Conservation (phyloP, 2,329 filamentous ascomycete species). For the Leptographium radiaticola region DNA sequence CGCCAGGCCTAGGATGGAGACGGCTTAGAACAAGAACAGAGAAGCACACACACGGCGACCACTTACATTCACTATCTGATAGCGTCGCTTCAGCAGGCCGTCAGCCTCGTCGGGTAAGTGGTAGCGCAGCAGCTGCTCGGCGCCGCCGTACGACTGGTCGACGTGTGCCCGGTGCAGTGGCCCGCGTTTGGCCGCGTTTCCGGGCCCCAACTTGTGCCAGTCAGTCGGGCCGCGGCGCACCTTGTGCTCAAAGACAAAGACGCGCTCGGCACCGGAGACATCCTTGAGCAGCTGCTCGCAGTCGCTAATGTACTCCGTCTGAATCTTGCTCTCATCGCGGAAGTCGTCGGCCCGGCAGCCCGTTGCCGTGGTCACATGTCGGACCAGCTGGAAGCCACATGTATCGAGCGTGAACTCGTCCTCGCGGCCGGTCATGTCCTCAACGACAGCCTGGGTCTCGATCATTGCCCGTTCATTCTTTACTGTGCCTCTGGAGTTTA, state of each 20-base stretch:
- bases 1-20: conserved; percentile 26
- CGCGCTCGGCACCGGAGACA: conserved; percentile 35
- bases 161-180: conserved; percentile 35
- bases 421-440: conserved; percentile 38
- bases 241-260: conserved; percentile 56
- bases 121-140: conserved; percentile 12
- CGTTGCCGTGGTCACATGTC: conserved; percentile 24
- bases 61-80: conserved; percentile 13
- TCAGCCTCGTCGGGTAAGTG: conserved; percentile 11
- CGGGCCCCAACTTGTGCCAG: conserved; percentile 55
- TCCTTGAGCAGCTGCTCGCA: conserved; percentile 36
- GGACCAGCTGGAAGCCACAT: conserved; percentile 39
- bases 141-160: conserved; percentile 23
- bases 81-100: conserved; percentile 7
- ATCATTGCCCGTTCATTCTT: conserved; percentile 18
- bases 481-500: conserved; percentile 5
- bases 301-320: conserved; percentile 45
- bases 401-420: conserved; percentile 48
- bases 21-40: conserved; percentile 4
- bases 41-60: conserved; percentile 2
- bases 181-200: conserved; percentile 44
- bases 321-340: conserved; percentile 37
- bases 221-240: conserved; percentile 38
- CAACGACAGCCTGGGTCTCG: conserved; percentile 29
- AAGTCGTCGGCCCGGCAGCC: conserved; percentile 35